Conservation (phyloP, 352 stramenopile genomes). For the Phytopythium litorale region DNA sequence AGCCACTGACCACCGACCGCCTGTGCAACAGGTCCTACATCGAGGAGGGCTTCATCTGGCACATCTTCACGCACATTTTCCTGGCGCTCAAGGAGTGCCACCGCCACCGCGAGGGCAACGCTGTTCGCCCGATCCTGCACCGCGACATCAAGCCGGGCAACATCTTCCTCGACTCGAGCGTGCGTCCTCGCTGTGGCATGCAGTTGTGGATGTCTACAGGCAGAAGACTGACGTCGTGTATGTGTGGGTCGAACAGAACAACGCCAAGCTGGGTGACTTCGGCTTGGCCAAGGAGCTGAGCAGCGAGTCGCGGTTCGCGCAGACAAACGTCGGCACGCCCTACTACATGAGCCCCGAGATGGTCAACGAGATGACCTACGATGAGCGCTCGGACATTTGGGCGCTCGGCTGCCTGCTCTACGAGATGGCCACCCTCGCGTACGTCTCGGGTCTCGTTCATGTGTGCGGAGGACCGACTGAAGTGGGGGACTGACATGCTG, state of each 20-base stretch:
- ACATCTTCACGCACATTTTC: constrained; percentile 91
- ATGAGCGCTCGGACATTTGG: constrained; percentile 92
- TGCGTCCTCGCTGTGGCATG: constrained; percentile 20
- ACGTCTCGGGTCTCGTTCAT: constrained; percentile 10
- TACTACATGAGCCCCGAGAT: constrained; percentile 94
- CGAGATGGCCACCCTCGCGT: constrained; percentile 87
- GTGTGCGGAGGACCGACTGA: too few relatives aligned
- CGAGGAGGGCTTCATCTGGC: constrained; percentile 92
- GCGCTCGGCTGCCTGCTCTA: constrained; percentile 89
- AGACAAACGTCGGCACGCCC: constrained; percentile 90
- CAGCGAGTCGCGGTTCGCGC: constrained; percentile 87
- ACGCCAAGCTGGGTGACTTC: constrained; percentile 91
- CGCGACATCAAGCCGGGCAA: constrained; percentile 92
- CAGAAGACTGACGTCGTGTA: constrained; percentile 8
- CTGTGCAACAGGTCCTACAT: constrained; percentile 68
- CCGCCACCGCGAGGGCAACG: constrained; percentile 80
- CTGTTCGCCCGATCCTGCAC: constrained; percentile 82
- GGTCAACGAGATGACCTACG: constrained; percentile 92
- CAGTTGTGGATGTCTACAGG: background rate
- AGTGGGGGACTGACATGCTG: background rate
- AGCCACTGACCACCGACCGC: background rate
- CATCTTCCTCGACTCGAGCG: constrained; percentile 90
- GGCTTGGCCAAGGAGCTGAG: constrained; percentile 89
- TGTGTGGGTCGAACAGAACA: constrained; percentile 48
- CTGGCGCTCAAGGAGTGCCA: constrained; percentile 90